Percentiles rank a stretch among this genome's conserved stretches.
These are phyloP conservation scores for Fusarium sacchari DNA, from an alignment of 2,329 filamentous ascomycete species.

Conservation along the genomic window DNA sequence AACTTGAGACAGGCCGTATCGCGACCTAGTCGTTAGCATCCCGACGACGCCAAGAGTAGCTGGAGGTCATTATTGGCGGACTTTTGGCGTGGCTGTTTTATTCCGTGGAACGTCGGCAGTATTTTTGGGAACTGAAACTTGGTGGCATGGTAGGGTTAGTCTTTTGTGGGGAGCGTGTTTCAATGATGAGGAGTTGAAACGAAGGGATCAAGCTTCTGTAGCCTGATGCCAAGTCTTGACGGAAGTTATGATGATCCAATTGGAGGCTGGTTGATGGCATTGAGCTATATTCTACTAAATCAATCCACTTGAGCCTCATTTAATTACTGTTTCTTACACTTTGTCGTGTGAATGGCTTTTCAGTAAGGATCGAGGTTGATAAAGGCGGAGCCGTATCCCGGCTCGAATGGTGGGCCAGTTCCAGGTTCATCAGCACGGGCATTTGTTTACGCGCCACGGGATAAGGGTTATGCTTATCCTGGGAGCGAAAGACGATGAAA, in stretches of 20 bases:
- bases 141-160: neutral
- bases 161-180: constrained; percentile 17
- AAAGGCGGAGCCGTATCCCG: neutral
- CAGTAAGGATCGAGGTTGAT: neutral
- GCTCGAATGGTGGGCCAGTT: neutral
- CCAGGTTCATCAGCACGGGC: neutral
- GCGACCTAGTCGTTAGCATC: neutral
- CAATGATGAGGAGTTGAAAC: neutral
- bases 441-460: neutral
- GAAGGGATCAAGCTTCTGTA: neutral
- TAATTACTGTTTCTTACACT: accelerated
- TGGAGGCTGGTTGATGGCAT: accelerated
- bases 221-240: neutral
- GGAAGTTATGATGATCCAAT: neutral
- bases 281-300: accelerated
- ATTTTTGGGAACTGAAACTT: neutral
- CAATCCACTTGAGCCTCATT: neutral
- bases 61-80: neutral
- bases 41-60: neutral
- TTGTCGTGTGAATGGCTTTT: accelerated
- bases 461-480: constrained; percentile 1
- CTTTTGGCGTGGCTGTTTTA: neutral
- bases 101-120: constrained; percentile 11
- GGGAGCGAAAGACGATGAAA: neutral
- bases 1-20: neutral